Evolutionary conservation across 2,329 filamentous ascomycete species (phyloP), one percentile per base, ranked within the genome.

Genomic region (Periconia sp.): DNA sequence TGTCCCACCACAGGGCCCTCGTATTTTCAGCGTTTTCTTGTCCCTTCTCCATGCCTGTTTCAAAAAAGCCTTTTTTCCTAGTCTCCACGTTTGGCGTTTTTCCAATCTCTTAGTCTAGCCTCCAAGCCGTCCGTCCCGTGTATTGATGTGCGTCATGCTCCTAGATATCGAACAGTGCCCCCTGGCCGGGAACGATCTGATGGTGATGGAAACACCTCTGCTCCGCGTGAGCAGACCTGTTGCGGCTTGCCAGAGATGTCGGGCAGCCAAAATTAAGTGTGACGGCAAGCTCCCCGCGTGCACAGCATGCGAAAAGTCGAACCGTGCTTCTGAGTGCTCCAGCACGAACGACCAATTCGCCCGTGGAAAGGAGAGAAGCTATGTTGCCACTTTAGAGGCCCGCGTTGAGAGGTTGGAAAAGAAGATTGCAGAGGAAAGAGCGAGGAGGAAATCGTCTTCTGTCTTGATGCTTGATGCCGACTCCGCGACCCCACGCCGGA

Each of bases 321-420:
- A 92, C 21, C 87, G 90, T 49, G 85, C 88, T 41, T 85, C 80
- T 47, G 91, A 95, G 66, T 99, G 94, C 69, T 96, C 91, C 5
- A 91, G 91, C 42, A 92, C 91, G 6, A 96, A 95, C 61, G 92
- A 97, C 65, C 91, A 96, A 68, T 97, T 96, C 71, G 92, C 92
- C 0, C 82, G 91, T 50, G 94, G 94, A 48, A 97, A 97, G 70
- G 94, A 97, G 66, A 81, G 92, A 61, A 97, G 92, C 71, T 99
- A 97, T 78, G 92, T 97, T 31, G 90, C 92, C 6, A 95, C 92
- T 1, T 79, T 99, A n/a, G 92, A 97, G 69, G 84, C 92, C 12
- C 86, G 89, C 44, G 86, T 95, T 55, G 92, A 97, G 68, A 89
- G 88, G 70, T 81, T 97, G 7, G 89, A 96, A 70, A 86, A 84